phyloP scores from a whole-genome alignment of 2,329 filamentous ascomycete genomes.

The Colletotrichum tofieldiae region DNA sequence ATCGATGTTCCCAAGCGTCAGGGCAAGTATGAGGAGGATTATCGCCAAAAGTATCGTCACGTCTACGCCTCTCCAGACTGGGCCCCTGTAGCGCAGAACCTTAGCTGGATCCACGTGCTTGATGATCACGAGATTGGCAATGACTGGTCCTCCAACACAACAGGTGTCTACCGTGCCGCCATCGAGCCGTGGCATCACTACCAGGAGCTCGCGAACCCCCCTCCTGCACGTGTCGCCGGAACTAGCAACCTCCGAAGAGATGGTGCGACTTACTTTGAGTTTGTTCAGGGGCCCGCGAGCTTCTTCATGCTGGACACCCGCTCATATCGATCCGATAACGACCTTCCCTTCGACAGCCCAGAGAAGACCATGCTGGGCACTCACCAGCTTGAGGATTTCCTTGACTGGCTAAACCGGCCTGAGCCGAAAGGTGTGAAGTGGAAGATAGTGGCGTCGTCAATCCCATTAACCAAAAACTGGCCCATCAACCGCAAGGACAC shows the following conservation, averaged over 20 bases:
- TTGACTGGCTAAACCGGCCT: conserved; percentile 81
- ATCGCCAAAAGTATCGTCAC: conserved; percentile 92
- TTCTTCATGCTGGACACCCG: conserved; percentile 97
- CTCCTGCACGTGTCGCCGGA: conserved; percentile 69
- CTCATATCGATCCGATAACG: conserved; percentile 83
- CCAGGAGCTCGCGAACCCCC: conserved; percentile 88
- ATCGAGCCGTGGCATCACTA: conserved; percentile 91
- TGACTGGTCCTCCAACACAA: conserved; percentile 89
- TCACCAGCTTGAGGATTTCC: conserved; percentile 83
- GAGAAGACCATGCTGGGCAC: conserved; percentile 91
- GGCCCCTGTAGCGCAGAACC: conserved; percentile 79
- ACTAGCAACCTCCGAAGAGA: conserved; percentile 54
- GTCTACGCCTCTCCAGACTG: conserved; percentile 98
- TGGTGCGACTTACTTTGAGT: conserved; percentile 88
- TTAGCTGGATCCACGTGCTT: conserved; percentile 98
- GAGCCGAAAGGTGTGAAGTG: conserved; percentile 86
- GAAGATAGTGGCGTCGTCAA: conserved; percentile 92
- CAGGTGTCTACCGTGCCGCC: conserved; percentile 84
- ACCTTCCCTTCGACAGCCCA: conserved; percentile 70
- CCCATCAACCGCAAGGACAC: conserved; percentile 89
- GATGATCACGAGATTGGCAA: conserved; percentile 98
- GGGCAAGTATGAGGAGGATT: conserved; percentile 80
- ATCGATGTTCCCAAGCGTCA: conserved; percentile 89
- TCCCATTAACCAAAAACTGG: conserved; percentile 99
- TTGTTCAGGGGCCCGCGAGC: conserved; percentile 89